Evolutionary conservation across 2,329 filamentous ascomycete species (phyloP), one percentile per base, ranked within the genome.

Genomic region (Coniochaeta hoffmannii): DNA sequence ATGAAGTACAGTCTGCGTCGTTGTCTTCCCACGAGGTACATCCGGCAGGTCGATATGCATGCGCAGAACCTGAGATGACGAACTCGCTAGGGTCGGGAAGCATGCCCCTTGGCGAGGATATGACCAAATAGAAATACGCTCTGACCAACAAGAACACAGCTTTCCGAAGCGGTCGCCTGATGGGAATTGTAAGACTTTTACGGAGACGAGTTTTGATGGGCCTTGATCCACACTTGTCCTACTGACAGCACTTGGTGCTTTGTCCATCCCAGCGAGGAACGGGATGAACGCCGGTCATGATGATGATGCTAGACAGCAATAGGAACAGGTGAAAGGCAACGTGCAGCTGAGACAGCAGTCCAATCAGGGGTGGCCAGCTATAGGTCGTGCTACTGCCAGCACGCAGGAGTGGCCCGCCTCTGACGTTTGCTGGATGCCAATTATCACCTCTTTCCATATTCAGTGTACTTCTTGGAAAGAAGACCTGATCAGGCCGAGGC

Each of bases 61-160:
- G 24, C 14, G 26, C 24, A 28, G 49, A 51, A 51, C 28, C 11
- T 31, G 49, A 51, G 32, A 51, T 51, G 49, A 51, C 49, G 41
- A 28, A 24, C 36, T 41, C 36, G 19, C 36, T 41, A 41, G 28
- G 22, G 22, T 14, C 46, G 46, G 24, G 46, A 50, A 24, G 46
- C 24, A 15, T 11, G 14, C 3, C 28, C 49, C 12, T 19, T 32
- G 49, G 49, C 2, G 14, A 36, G 28, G 50, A 50, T 19, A 53
- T 53, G 50, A 53, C 50, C 54, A 53, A 56, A 55, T 50, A 34
- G 50, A 58, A 46, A 51, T n/a, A 8, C 17, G 50, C 38, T 50
- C 51, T 50, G 49, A 52, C 57, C 57, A 57, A 55, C 53, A 52
- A 56, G 49, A 44, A 32, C 3, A 15, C n/a, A 49, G 22, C 50